These are phyloP conservation scores for Flammula alnicola DNA, from an alignment of 1,284 basidiomycete species.

Conservation along the genomic window DNA sequence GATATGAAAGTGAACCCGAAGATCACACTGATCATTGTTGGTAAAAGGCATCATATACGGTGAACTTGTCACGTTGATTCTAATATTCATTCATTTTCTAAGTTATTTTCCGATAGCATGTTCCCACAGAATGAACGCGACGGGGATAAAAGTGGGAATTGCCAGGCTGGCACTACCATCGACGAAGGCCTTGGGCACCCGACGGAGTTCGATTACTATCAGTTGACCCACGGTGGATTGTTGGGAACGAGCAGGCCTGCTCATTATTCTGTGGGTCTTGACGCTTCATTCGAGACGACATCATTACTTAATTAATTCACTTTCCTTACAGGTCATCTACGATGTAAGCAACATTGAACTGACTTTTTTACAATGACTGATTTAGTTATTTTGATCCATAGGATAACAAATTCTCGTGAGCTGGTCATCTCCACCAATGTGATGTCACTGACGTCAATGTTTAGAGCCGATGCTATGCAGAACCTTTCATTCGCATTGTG, in stretches of 20 bases:
- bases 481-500: constrained; percentile 58
- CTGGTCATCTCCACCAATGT: not conserved
- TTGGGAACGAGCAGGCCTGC: constrained; percentile 60
- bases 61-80: constrained; percentile 25
- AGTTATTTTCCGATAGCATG: constrained; percentile 33
- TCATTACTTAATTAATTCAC: not conserved
- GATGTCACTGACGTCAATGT: not conserved
- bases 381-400: constrained; percentile 5
- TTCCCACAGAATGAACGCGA: constrained; percentile 52
- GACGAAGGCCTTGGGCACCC: constrained; percentile 51
- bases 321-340: constrained; percentile 25
- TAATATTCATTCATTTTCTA: not conserved
- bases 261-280: constrained; percentile 56
- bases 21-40: constrained; percentile 77
- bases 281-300: not conserved
- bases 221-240: constrained; percentile 59
- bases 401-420: constrained; percentile 32
- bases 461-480: constrained; percentile 47
- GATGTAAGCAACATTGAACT: constrained; percentile 25
- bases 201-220: constrained; percentile 61
- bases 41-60: constrained; percentile 75
- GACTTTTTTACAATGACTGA: not conserved
- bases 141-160: constrained; percentile 48
- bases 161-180: constrained; percentile 56
- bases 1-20: constrained; percentile 53